Evolutionary conservation across 768 basidiomycete species (phyloP).

Genomic region (Auricularia auricula-judae): DNA sequence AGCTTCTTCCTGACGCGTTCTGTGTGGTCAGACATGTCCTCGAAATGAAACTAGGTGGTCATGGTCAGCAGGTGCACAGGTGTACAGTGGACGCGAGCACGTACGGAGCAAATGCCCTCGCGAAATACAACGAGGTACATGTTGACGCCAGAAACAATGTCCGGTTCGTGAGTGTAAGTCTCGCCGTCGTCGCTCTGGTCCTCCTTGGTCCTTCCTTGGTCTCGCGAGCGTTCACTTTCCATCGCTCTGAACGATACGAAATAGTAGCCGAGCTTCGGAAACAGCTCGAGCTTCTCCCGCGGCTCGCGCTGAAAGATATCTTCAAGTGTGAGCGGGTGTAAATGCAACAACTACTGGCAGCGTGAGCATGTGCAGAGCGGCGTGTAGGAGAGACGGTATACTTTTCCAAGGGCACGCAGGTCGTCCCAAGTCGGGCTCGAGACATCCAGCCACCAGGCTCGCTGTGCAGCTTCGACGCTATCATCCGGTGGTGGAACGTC

Average conservation of each 20-base stretch:
- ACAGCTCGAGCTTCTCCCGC: constrained; percentile 83
- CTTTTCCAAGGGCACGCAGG: constrained; percentile 77
- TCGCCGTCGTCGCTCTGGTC: constrained; percentile 7
- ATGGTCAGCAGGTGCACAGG: neutral
- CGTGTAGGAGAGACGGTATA: constrained; percentile 17
- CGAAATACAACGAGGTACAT: constrained; percentile 85
- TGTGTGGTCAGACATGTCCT: constrained; percentile 79
- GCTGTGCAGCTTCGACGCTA: constrained; percentile 22
- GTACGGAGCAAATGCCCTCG: constrained; percentile 72
- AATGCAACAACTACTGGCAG: constrained; percentile 52
- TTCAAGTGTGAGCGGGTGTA: constrained; percentile 88
- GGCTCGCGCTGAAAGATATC: constrained; percentile 88
- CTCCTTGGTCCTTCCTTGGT: constrained; percentile 9
- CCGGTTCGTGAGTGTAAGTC: constrained; percentile 24
- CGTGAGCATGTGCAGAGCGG: neutral
- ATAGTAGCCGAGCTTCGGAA: constrained; percentile 83
- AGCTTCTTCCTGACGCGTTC: constrained; percentile 66
- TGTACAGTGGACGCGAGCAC: constrained; percentile 15
- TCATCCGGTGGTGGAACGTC: constrained; percentile 7
- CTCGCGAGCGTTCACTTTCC: constrained; percentile 40
- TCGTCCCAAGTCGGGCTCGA: constrained; percentile 82
- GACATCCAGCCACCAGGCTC: constrained; percentile 85
- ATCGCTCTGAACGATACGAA: constrained; percentile 81
- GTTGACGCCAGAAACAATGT: constrained; percentile 59
- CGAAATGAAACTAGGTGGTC: constrained; percentile 71